Conservation (phyloP, 202 grass and related monocot genomes). For the Tripidium arundinaceum region DNA sequence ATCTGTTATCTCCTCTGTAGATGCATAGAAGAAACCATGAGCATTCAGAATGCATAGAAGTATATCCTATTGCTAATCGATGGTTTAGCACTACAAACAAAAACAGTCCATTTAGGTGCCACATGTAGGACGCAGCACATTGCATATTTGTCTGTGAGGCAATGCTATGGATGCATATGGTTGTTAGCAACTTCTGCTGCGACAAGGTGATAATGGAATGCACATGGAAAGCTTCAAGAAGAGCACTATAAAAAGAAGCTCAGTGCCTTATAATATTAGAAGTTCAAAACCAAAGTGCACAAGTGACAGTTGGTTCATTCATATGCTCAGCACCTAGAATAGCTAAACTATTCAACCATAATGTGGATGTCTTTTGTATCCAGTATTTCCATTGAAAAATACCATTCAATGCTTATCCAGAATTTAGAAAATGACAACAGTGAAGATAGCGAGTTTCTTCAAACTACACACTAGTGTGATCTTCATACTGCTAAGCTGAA, state of each 20-base stretch:
- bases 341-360: not conserved
- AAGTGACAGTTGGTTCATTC: not conserved
- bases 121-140: too few species aligned
- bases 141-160: not conserved
- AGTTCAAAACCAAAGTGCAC: too few species aligned
- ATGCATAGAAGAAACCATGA: too few species aligned
- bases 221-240: not conserved
- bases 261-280: too few species aligned
- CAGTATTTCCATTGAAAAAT: not conserved
- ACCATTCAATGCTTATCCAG: not conserved
- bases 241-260: too few species aligned
- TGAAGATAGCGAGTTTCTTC: conserved; percentile 22
- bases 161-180: not conserved
- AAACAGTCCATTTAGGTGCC: conserved; percentile 7
- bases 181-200: conserved; percentile 12
- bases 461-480: not conserved
- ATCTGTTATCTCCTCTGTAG: too few species aligned
- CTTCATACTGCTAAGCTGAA: not conserved
- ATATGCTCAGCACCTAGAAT: not conserved
- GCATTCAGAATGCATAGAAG: too few species aligned
- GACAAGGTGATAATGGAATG: conserved; percentile 1
- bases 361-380: not conserved
- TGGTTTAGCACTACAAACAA: not conserved
- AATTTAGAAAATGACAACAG: not conserved
- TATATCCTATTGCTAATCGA: not conserved